Evolutionary conservation across 257 asterid genomes (phyloP), one percentile per base, ranked within the genome.

Genomic region (Nicotiana tabacum): DNA sequence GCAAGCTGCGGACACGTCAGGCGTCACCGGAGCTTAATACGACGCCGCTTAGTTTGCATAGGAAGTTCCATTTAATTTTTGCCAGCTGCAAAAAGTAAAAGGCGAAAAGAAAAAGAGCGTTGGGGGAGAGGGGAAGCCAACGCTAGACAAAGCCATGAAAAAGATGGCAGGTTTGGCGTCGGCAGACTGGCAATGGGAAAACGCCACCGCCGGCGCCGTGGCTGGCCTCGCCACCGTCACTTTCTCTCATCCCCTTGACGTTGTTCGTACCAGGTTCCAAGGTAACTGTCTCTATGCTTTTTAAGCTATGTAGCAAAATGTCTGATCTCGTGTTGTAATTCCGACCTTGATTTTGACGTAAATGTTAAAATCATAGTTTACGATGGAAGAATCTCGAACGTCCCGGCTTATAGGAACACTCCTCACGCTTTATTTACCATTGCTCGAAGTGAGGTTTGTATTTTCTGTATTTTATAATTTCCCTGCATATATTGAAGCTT

Each of bases 181-280:
- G 88, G 90, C 87, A 79, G 85, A 86, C 80, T 87, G 96, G 97
- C 98, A 93, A 87, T 94, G 98, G 98, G 98, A 96, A 90, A 96
- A 94, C 87, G 98, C 99, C 86, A 87, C 87, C 56, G 99, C 99
- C 82, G 99, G 98, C 48, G 89, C 98, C 84, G 85, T 89, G 39
- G 97, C 98, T 33, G 98, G 98, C 48, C 88, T 96, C 48, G 95
- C 97, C 85, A 93, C 98, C 60, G 98, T 88, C 89, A 76, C 92
- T 82, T 92, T 92, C 85, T 78, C 97, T 82, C 99, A 94, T 80
- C 98, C 99, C 3, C 96, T 96, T 83, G 98, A 96, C 90, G 98
- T 96, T 86, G 89, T 96, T 79, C 99, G 98, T 66, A 96, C 98
- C 18, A 90, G 98, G 86, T 96, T 96, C 88, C 98, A 96, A 90